Percentiles rank a stretch among this genome's conserved stretches.
These are phyloP conservation scores for Inga leiocalycina DNA, from an alignment of 306 rosid genomes.

Conservation along the genomic window DNA sequence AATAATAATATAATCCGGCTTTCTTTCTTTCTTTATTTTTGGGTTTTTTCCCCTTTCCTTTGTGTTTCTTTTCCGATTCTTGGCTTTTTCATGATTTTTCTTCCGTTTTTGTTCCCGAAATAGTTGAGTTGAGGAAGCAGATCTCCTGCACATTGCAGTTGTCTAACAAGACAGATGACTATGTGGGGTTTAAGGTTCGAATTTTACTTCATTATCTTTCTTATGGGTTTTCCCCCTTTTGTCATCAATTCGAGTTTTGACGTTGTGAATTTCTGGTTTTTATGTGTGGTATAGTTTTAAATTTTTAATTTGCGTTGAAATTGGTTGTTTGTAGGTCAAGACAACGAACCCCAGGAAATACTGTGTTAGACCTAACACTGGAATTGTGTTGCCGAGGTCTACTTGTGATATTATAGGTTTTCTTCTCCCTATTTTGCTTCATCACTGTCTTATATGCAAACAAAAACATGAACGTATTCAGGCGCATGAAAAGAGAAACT, in stretches of 20 bases:
- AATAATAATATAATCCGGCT: background rate
- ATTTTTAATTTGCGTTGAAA: conserved; percentile 40
- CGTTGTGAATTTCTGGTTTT: background rate
- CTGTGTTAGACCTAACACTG: conserved; percentile 96
- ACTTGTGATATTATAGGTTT: conserved; percentile 79
- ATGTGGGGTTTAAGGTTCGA: conserved; percentile 80
- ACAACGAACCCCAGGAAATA: conserved; percentile 94
- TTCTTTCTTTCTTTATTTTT: background rate
- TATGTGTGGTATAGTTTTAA: conserved; percentile 24
- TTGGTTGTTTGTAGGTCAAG: conserved; percentile 68
- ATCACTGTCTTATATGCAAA: background rate
- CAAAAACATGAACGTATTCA: conserved; percentile 2
- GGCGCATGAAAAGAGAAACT: conserved; percentile 17
- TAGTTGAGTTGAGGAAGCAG: conserved; percentile 94
- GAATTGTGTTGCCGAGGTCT: conserved; percentile 84
- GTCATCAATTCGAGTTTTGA: background rate
- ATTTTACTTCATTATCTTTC: conserved; percentile 22
- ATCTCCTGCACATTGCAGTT: conserved; percentile 86
- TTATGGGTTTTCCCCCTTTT: background rate
- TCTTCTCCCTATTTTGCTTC: conserved; percentile 27
- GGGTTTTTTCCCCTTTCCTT: background rate
- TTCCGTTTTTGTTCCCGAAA: conserved; percentile 10
- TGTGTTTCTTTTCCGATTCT: conserved; percentile 10
- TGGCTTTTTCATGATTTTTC: conserved; percentile 41
- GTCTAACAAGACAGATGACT: conserved; percentile 65